phyloP scores from a whole-genome alignment of 768 basidiomycete genomes.

The Sporobolomyces pararoseus region DNA sequence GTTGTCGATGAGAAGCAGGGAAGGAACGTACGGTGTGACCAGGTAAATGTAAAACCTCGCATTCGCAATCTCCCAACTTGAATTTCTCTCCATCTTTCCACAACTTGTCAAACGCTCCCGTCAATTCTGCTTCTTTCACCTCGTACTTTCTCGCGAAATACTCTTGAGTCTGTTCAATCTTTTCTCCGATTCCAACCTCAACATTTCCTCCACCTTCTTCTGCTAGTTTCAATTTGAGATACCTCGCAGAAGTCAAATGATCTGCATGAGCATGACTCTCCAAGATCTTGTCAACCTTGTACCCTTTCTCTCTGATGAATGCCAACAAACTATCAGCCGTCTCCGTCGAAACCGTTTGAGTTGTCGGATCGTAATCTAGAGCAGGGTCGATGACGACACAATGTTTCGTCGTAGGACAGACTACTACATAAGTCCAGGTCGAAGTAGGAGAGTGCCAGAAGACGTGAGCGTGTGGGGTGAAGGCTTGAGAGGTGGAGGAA shows the following conservation, averaged over 20 bases:
- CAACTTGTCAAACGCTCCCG: constrained; percentile 43
- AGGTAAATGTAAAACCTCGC: constrained; percentile 41
- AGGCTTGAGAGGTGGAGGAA: constrained; percentile 1
- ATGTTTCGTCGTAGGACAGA: constrained; percentile 29
- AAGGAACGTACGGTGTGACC: constrained; percentile 45
- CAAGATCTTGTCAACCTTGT: constrained; percentile 37
- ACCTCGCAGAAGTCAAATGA: constrained; percentile 42
- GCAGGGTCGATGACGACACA: constrained; percentile 44
- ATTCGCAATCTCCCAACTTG: constrained; percentile 35
- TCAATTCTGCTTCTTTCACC: constrained; percentile 26
- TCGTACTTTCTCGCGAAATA: constrained; percentile 42
- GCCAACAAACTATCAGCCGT: constrained; percentile 38
- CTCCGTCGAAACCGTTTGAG: constrained; percentile 33
- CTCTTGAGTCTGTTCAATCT: constrained; percentile 41
- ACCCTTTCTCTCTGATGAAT: constrained; percentile 35
- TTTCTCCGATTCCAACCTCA: constrained; percentile 39
- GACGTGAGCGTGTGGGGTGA: constrained; percentile 39
- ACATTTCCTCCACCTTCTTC: neutral
- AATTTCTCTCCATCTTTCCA: constrained; percentile 43
- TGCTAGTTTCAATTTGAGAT: constrained; percentile 15
- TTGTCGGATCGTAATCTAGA: constrained; percentile 43
- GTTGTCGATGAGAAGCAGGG: neutral
- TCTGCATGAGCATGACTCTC: constrained; percentile 48
- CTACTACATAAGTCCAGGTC: constrained; percentile 46
- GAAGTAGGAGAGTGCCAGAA: constrained; percentile 44